Conservation (phyloP, 345 rosid genomes). For the Streptanthus diversifolius region DNA sequence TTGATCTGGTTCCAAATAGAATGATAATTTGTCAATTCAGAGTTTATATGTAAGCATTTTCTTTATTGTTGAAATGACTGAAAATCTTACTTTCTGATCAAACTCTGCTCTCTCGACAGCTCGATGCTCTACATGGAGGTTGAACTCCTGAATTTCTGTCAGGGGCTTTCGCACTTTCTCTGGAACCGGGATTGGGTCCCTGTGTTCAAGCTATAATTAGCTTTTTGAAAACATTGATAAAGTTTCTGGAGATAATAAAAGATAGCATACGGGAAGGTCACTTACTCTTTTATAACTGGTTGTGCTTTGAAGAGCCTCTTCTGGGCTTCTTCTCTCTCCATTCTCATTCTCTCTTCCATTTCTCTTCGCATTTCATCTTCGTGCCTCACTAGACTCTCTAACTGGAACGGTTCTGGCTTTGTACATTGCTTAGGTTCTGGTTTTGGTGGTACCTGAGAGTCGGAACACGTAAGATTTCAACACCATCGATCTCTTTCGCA, state of each 20-base stretch:
- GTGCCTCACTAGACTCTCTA: constrained; percentile 82
- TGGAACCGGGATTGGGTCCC: constrained; percentile 91
- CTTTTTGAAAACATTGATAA: neutral
- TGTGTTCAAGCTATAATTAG: constrained; percentile 30
- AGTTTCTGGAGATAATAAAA: neutral
- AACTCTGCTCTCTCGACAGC: constrained; percentile 85
- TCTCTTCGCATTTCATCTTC: constrained; percentile 86
- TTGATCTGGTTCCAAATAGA: constrained; percentile 54
- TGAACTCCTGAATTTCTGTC: constrained; percentile 68
- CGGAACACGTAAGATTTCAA: neutral
- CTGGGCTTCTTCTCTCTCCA: constrained; percentile 67
- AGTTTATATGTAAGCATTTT: neutral
- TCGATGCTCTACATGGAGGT: constrained; percentile 63
- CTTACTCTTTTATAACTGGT: constrained; percentile 76
- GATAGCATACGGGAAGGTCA: neutral
- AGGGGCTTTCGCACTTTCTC: constrained; percentile 88
- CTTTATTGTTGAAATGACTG: neutral
- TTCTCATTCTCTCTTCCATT: constrained; percentile 68
- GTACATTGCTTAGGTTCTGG: constrained; percentile 86
- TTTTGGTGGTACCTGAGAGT: constrained; percentile 75
- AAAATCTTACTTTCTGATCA: constrained; percentile 67
- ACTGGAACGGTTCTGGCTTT: constrained; percentile 74
- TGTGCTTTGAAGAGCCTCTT: constrained; percentile 78
- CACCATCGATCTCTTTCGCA: neutral
- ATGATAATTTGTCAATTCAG: neutral